Conservation (phyloP, 805 yeast genomes). For the Teunomyces stri region DNA sequence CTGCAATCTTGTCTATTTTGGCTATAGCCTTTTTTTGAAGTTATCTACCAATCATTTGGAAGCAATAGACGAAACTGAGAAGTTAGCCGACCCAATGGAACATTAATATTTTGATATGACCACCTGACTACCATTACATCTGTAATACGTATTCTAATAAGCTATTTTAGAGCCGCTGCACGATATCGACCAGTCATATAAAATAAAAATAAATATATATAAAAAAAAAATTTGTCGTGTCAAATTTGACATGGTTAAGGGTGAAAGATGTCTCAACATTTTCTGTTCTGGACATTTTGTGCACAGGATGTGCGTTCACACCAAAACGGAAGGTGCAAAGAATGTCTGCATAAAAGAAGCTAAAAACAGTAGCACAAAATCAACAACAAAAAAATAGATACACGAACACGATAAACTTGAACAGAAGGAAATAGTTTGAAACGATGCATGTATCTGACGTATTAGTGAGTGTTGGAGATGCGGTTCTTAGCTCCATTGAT, state of each 20-base stretch:
- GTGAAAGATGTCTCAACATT: background rate
- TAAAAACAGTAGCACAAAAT: background rate
- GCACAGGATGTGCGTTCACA: too few species aligned
- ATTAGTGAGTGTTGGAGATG: conserved; percentile 32
- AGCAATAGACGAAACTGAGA: background rate
- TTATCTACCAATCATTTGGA: background rate
- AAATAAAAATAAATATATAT: too few species aligned
- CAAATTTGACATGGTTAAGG: background rate
- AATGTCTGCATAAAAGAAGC: too few species aligned
- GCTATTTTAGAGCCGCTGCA: background rate
- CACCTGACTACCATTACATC: background rate
- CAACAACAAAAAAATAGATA: background rate
- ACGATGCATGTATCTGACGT: conserved; percentile 27
- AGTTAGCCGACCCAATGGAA: background rate
- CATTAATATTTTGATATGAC: background rate
- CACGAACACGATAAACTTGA: too few species aligned
- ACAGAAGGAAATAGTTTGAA: too few species aligned
- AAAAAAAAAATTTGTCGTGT: background rate
- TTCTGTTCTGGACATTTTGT: too few species aligned
- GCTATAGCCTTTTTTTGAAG: background rate
- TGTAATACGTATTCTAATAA: background rate
- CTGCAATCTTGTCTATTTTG: background rate
- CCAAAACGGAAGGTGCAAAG: too few species aligned
- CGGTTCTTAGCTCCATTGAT: conserved; percentile 33
- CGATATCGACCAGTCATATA: background rate